Evolutionary conservation across 2,329 filamentous ascomycete species (phyloP).

Genomic region (Diaporthe aspalathi): DNA sequence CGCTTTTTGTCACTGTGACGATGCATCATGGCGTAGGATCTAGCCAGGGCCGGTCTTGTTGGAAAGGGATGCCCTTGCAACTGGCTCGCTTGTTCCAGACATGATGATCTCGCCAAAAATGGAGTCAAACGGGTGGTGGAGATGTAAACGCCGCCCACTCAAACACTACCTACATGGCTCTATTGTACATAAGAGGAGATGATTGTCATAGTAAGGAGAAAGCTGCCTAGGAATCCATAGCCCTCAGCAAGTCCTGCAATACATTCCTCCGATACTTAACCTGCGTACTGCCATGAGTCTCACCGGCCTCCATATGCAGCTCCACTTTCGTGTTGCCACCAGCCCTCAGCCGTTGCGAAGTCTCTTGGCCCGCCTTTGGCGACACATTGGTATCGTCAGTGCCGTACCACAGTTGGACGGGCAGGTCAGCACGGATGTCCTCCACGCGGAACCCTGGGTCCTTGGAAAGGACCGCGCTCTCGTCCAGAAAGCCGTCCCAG

Average conservation of each 20-base stretch:
- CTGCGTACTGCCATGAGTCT: conserved; percentile 29
- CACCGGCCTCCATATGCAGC: background rate
- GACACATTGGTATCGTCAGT: conserved; percentile 25
- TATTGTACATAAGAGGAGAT: background rate
- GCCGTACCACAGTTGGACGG: conserved; percentile 23
- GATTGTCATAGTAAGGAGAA: no score
- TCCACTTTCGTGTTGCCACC: conserved; percentile 23
- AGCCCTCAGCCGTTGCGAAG: conserved; percentile 7
- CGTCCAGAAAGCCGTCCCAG: conserved; percentile 26
- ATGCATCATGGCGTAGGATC: background rate
- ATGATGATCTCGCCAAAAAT: background rate
- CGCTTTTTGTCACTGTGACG: background rate
- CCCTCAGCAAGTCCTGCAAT: conserved; percentile 2
- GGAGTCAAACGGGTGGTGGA: background rate
- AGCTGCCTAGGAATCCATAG: conserved; percentile 8
- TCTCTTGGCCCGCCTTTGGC: conserved; percentile 24
- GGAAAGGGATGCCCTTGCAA: background rate
- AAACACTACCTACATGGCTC: background rate
- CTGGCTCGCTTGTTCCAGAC: background rate
- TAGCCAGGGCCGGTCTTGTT: background rate
- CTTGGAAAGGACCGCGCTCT: conserved; percentile 9
- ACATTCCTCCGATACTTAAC: conserved; percentile 9
- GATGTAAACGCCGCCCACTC: background rate
- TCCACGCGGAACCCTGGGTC: conserved; percentile 24
- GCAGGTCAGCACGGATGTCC: conserved; percentile 16